phyloP scores from a whole-genome alignment of 177 flowering plant species.

The Tripterygium wilfordii region DNA sequence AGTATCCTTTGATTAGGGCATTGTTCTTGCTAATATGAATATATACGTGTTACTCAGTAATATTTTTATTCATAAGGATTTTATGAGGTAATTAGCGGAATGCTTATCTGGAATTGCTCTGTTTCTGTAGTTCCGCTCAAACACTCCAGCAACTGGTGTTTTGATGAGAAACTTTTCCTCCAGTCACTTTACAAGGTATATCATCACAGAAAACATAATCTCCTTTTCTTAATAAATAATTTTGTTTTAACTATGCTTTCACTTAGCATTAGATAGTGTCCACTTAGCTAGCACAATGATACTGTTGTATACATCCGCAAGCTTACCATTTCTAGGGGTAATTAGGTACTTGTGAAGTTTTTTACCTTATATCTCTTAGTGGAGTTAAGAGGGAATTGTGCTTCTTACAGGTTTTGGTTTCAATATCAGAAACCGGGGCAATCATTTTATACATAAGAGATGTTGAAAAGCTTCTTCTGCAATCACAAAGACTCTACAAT shows the following conservation, averaged over 20 bases:
- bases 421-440: constrained; percentile 29
- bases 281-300: too few relatives aligned
- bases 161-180: constrained; percentile 37
- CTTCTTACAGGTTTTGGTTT: constrained; percentile 30
- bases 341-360: too few relatives aligned
- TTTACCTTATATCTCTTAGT: neutral
- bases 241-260: too few relatives aligned
- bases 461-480: constrained; percentile 33
- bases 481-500: constrained; percentile 31
- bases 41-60: too few relatives aligned
- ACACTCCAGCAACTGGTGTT: constrained; percentile 35
- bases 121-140: constrained; percentile 21
- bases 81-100: neutral
- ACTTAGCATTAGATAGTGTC: too few relatives aligned
- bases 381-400: neutral
- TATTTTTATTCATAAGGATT: neutral
- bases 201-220: neutral
- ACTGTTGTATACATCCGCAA: too few relatives aligned
- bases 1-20: neutral
- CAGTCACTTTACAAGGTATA: constrained; percentile 47
- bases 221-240: too few relatives aligned
- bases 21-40: neutral
- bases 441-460: constrained; percentile 43
- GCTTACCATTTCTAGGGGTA: constrained; percentile 3
- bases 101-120: neutral